Conservation (phyloP, 331 rosid genomes). For the Saraca asoca region DNA sequence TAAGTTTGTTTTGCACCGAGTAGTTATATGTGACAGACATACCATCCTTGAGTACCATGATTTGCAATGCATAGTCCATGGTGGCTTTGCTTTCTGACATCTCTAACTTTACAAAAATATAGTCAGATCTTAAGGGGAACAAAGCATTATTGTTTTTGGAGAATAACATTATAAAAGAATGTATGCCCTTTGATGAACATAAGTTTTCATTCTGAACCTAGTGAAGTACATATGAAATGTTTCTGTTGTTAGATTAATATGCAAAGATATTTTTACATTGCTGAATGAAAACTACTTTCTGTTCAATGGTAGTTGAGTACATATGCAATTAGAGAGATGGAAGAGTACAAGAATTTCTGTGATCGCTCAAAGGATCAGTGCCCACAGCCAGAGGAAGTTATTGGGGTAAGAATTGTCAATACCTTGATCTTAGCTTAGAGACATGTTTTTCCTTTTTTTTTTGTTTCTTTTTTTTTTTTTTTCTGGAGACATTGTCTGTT, state of each 20-base stretch:
- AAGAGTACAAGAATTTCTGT: slow-evolving; percentile 95
- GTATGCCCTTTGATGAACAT: not conserved
- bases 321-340: slow-evolving; percentile 88
- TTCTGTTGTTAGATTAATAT: slow-evolving; percentile 12
- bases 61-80: not conserved
- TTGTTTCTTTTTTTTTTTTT: too few species aligned
- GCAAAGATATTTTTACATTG: slow-evolving; percentile 21
- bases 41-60: slow-evolving; percentile 2
- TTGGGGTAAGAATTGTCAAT: slow-evolving; percentile 64
- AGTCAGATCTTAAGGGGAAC: not conserved
- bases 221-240: too few species aligned
- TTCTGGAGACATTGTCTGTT: not conserved
- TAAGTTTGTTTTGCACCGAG: slow-evolving; percentile 1
- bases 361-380: slow-evolving; percentile 95
- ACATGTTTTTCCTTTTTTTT: slow-evolving; percentile 2
- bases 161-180: not conserved
- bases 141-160: slow-evolving; percentile 10
- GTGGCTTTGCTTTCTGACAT: slow-evolving; percentile 14
- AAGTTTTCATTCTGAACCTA: too few species aligned
- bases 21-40: slow-evolving; percentile 19
- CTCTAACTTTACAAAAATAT: slow-evolving; percentile 9
- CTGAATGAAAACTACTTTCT: slow-evolving; percentile 31
- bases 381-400: slow-evolving; percentile 90
- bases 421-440: slow-evolving; percentile 29
- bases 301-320: slow-evolving; percentile 65